Evolutionary conservation across 164 flowering plant species (phyloP).

Genomic region (Litsea cubeba): DNA sequence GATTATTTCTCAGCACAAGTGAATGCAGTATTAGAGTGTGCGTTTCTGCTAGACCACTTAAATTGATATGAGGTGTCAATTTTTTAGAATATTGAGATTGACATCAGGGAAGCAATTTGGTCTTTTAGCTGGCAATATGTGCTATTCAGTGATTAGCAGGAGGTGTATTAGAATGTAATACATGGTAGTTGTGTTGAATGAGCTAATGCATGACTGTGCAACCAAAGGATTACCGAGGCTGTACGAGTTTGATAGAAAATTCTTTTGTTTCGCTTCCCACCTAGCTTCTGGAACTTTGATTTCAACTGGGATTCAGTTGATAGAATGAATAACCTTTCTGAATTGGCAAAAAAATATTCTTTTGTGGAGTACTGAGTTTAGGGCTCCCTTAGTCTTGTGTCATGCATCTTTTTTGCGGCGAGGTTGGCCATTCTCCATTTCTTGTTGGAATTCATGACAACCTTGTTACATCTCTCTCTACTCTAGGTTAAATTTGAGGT

Average conservation of each 20-base stretch:
- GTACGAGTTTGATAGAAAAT: not conserved
- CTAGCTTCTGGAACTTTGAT: not conserved
- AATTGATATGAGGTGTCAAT: not conserved
- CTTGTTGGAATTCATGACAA: too few relatives aligned
- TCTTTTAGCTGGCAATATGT: not conserved
- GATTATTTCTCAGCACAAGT: not conserved
- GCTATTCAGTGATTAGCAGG: not conserved
- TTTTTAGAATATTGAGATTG: not conserved
- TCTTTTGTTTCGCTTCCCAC: not conserved
- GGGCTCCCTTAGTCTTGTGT: too few relatives aligned
- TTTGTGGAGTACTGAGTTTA: too few relatives aligned
- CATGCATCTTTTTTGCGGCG: too few relatives aligned
- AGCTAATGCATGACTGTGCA: not conserved
- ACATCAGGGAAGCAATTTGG: not conserved
- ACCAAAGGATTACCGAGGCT: not conserved
- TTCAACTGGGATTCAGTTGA: not conserved
- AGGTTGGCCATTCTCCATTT: too few relatives aligned
- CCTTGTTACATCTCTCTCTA: too few relatives aligned
- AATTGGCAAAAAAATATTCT: too few relatives aligned
- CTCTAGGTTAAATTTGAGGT: too few relatives aligned
- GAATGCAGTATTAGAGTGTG: not conserved
- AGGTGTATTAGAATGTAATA: not conserved
- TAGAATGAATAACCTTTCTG: too few relatives aligned
- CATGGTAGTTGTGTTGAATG: not conserved
- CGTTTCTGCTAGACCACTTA: not conserved